A percentile compares a stretch with the other conserved stretches of the same genome.
Evolutionary conservation across 2,329 filamentous ascomycete genomes (phyloP).

Genomic region (Neofusicoccum cordaticola): DNA sequence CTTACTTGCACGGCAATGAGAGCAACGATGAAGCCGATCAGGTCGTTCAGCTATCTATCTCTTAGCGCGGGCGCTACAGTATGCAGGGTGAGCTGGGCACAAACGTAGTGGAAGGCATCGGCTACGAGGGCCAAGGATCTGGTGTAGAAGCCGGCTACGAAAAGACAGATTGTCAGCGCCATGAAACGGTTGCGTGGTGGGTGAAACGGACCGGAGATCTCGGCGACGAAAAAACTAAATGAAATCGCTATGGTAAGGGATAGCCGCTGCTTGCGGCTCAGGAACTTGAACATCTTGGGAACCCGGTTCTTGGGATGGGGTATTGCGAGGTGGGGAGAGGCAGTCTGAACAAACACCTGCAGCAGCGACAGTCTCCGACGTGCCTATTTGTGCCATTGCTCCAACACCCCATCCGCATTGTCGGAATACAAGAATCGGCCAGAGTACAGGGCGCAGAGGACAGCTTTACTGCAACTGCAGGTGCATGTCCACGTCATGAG

Average conservation of each 20-base stretch:
- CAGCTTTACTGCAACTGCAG: neutral
- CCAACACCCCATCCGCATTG: neutral
- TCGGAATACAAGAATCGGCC: neutral
- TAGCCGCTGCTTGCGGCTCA: slow-evolving; percentile 31
- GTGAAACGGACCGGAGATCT: slow-evolving; percentile 42
- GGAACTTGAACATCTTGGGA: neutral
- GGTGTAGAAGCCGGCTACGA: slow-evolving; percentile 64
- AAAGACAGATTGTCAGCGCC: slow-evolving; percentile 13
- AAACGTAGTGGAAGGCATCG: slow-evolving; percentile 75
- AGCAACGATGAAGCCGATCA: slow-evolving; percentile 67
- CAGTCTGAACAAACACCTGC: neutral
- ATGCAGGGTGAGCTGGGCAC: slow-evolving; percentile 22
- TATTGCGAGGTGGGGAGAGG: neutral
- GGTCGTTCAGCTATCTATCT: slow-evolving; percentile 61
- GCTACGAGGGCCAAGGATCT: slow-evolving; percentile 69
- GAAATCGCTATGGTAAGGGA: slow-evolving; percentile 46
- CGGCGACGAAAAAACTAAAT: slow-evolving; percentile 45
- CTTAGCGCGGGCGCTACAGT: neutral
- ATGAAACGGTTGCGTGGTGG: neutral
- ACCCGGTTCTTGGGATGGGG: neutral
- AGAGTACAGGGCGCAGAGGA: neutral
- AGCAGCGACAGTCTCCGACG: neutral
- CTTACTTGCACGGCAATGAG: slow-evolving; percentile 61
- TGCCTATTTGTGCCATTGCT: neutral
- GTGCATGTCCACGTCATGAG: neutral